A percentile compares a stretch with the other conserved stretches of the same genome.
phyloP scores from a whole-genome alignment of 352 stramenopile genomes.

The Sclerospora graminicola region DNA sequence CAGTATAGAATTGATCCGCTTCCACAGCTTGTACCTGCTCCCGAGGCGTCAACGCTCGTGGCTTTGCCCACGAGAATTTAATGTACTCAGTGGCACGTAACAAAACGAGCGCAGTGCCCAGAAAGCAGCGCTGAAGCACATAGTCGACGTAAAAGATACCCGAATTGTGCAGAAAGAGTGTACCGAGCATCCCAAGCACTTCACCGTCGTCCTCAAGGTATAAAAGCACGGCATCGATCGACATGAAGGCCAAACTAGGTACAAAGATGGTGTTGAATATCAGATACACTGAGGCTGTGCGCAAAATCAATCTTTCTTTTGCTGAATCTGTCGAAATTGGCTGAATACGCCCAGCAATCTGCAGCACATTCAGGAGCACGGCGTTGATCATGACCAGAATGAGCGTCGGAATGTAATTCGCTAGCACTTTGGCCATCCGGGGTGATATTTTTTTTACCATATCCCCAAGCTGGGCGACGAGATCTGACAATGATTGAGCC shows the following conservation, averaged over 20 bases:
- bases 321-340: slow-evolving; percentile 76
- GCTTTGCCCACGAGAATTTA: slow-evolving; percentile 76
- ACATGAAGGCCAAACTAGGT: slow-evolving; percentile 77
- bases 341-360: slow-evolving; percentile 73
- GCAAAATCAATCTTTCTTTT: slow-evolving; percentile 77
- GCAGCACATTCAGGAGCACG: slow-evolving; percentile 76
- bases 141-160: slow-evolving; percentile 87
- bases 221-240: slow-evolving; percentile 72
- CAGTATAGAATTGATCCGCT: slow-evolving; percentile 74
- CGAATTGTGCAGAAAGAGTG: slow-evolving; percentile 81
- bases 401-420: slow-evolving; percentile 70
- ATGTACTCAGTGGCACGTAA: slow-evolving; percentile 67
- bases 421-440: slow-evolving; percentile 73
- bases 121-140: slow-evolving; percentile 72
- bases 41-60: slow-evolving; percentile 56
- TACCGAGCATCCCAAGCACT: slow-evolving; percentile 72
- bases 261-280: slow-evolving; percentile 87
- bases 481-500: slow-evolving; percentile 54
- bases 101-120: slow-evolving; percentile 65
- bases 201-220: slow-evolving; percentile 67
- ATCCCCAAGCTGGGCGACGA: slow-evolving; percentile 49
- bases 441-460: slow-evolving; percentile 52
- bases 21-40: slow-evolving; percentile 66
- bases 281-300: slow-evolving; percentile 67
- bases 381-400: slow-evolving; percentile 84